phyloP scores from a whole-genome alignment of 1,139 yeast genomes.

The Yamadazyma atlantica region DNA sequence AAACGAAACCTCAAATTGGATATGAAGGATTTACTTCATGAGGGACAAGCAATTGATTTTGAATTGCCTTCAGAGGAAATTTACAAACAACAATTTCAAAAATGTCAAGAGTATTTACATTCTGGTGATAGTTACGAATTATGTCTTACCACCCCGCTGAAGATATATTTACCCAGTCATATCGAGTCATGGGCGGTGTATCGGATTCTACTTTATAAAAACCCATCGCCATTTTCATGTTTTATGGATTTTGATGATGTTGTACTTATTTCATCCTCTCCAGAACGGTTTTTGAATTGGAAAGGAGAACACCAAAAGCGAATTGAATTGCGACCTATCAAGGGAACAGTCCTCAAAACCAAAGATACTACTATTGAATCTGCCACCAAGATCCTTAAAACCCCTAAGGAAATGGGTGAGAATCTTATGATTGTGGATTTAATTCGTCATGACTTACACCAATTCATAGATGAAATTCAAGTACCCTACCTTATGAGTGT shows the following conservation, averaged over 20 bases:
- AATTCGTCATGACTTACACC: slow-evolving; percentile 86
- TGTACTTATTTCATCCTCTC: slow-evolving; percentile 80
- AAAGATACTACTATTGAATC: slow-evolving; percentile 48
- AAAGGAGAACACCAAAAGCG: slow-evolving; percentile 31
- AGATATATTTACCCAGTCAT: slow-evolving; percentile 46
- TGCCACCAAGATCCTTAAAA: slow-evolving; percentile 67
- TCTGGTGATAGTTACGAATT: slow-evolving; percentile 93
- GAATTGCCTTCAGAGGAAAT: slow-evolving; percentile 53
- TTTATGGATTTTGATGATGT: slow-evolving; percentile 75
- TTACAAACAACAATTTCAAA: slow-evolving; percentile 56
- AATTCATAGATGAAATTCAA: slow-evolving; percentile 61
- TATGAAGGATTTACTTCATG: slow-evolving; percentile 25
- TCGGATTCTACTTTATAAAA: slow-evolving; percentile 63
- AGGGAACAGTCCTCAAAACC: slow-evolving; percentile 85
- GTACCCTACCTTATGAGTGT: slow-evolving; percentile 85
- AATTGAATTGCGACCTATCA: slow-evolving; percentile 89
- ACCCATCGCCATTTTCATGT: slow-evolving; percentile 94
- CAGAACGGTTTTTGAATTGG: slow-evolving; percentile 92
- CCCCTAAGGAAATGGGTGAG: slow-evolving; percentile 95
- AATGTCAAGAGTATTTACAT: slow-evolving; percentile 68
- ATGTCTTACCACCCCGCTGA: slow-evolving; percentile 82
- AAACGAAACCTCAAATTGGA: slow-evolving; percentile 22
- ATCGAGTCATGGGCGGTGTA: slow-evolving; percentile 77
- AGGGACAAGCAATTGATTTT: slow-evolving; percentile 31
- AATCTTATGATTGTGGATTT: slow-evolving; percentile 96